phyloP scores from a whole-genome alignment of 1,284 basidiomycete genomes.

The Thelephora terrestris region DNA sequence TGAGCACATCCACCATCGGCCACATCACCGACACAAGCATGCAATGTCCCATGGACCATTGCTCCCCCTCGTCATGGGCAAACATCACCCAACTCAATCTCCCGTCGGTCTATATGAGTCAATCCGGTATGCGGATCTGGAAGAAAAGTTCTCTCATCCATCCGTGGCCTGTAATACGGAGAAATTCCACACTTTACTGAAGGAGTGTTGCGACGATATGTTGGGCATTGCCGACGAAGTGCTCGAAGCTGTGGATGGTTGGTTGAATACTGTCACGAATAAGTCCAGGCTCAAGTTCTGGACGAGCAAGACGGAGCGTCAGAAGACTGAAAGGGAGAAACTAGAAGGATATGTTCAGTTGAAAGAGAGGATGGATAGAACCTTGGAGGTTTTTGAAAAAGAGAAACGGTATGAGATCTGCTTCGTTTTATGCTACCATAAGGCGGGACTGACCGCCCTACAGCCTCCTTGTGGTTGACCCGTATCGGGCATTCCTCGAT shows the following conservation, averaged over 20 bases:
- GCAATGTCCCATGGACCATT: constrained; percentile 20
- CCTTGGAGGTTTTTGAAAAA: constrained; percentile 38
- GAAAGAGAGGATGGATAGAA: constrained; percentile 27
- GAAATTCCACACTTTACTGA: constrained; percentile 42
- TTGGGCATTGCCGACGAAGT: constrained; percentile 38
- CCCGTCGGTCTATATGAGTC: constrained; percentile 79
- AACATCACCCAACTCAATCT: constrained; percentile 28
- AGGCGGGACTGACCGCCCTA: constrained; percentile 7
- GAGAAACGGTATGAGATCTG: constrained; percentile 35
- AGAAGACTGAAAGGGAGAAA: constrained; percentile 24
- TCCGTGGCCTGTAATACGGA: constrained; percentile 43
- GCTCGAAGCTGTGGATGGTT: constrained; percentile 37
- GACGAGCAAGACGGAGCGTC: constrained; percentile 19
- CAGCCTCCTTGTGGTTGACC: constrained; percentile 58
- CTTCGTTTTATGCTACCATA: background rate
- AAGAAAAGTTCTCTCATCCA: constrained; percentile 36
- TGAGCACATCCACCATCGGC: constrained; percentile 5
- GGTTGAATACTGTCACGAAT: constrained; percentile 35
- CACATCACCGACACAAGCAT: background rate
- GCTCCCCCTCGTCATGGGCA: constrained; percentile 19
- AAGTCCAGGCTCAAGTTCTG: constrained; percentile 31
- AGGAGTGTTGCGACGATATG: constrained; percentile 47
- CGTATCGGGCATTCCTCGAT: constrained; percentile 58
- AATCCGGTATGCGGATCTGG: constrained; percentile 69
- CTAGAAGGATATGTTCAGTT: constrained; percentile 25